A percentile compares a stretch with the other conserved stretches of the same genome.
These are phyloP conservation scores for Candida caryicola DNA, from an alignment of 805 yeast species.

Conservation along the genomic window DNA sequence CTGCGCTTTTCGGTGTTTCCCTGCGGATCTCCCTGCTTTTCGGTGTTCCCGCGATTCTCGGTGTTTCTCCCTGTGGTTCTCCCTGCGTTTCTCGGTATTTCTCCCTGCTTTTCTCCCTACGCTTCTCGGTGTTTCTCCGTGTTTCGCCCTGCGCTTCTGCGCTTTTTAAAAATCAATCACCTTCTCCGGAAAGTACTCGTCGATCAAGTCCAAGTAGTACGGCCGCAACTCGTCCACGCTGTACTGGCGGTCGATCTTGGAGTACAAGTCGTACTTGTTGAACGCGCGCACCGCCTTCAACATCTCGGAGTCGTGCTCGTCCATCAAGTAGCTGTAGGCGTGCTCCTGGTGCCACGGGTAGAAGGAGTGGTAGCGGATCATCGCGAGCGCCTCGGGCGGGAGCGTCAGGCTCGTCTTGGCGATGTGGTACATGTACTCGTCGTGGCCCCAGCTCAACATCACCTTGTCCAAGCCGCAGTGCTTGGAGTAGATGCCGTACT, in stretches of 20 bases:
- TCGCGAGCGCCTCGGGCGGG: slow-evolving; percentile 66
- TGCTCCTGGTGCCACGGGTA: slow-evolving; percentile 76
- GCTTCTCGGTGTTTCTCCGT: too few species aligned
- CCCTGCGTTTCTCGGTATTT: too few species aligned
- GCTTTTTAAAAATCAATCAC: slow-evolving; percentile 49
- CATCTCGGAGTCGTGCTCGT: slow-evolving; percentile 58
- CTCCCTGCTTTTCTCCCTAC: too few species aligned
- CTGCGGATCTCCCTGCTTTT: too few species aligned
- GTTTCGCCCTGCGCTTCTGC: too few species aligned
- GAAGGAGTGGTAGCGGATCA: slow-evolving; percentile 73
- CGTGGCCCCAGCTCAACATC: slow-evolving; percentile 78
- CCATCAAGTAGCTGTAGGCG: slow-evolving; percentile 64
- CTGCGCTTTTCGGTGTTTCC: too few species aligned
- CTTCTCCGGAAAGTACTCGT: slow-evolving; percentile 61
- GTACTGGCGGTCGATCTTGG: slow-evolving; percentile 51
- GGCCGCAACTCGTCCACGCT: slow-evolving; percentile 51
- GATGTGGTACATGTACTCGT: slow-evolving; percentile 72
- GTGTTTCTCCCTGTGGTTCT: too few species aligned
- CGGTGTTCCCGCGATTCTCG: too few species aligned
- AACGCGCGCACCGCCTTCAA: slow-evolving; percentile 62
- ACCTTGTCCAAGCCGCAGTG: slow-evolving; percentile 68
- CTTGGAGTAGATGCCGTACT: slow-evolving; percentile 62
- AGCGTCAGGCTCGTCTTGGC: slow-evolving; percentile 62
- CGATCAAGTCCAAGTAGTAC: slow-evolving; percentile 60
- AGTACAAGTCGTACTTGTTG: slow-evolving; percentile 66